Percentiles rank a stretch among this genome's conserved stretches.
Evolutionary conservation across 495 filamentous ascomycete species (phyloP).

Genomic region (Hyaloscypha bicolor): DNA sequence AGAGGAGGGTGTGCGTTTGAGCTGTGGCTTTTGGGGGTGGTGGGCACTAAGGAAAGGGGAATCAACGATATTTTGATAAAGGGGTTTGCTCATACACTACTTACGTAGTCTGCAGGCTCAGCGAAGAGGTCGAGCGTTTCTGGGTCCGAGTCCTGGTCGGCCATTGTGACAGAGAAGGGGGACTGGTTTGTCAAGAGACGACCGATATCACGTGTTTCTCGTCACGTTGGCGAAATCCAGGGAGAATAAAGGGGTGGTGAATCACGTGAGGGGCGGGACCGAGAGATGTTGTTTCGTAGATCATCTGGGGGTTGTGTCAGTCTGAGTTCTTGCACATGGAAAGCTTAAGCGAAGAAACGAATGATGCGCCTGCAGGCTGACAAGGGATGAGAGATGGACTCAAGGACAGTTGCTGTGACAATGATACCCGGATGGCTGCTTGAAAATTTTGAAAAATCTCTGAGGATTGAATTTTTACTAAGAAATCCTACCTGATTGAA

Average conservation of each 20-base stretch:
- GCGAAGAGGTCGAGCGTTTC: conserved; percentile 60
- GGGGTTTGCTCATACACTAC: background rate
- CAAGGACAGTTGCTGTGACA: background rate
- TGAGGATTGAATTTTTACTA: background rate
- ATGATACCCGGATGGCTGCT: background rate
- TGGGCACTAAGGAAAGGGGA: conserved; percentile 47
- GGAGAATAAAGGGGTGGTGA: background rate
- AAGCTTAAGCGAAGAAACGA: background rate
- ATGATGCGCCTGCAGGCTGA: background rate
- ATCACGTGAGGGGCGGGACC: conserved; percentile 14
- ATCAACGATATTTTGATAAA: background rate
- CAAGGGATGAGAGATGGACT: background rate
- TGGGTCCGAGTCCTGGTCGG: conserved; percentile 19
- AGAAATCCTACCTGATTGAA: background rate
- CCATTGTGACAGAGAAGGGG: background rate
- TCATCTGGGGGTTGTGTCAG: conserved; percentile 1
- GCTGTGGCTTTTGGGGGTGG: conserved; percentile 69
- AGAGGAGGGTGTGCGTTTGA: conserved; percentile 67
- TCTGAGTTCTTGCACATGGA: background rate
- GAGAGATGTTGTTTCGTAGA: conserved; percentile 11
- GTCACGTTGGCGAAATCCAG: background rate
- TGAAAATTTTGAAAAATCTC: background rate
- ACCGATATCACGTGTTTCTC: background rate
- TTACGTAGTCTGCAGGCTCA: conserved; percentile 69
- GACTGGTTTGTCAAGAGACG: no score